Evolutionary conservation across 2,329 filamentous ascomycete genomes (phyloP), one percentile per base, ranked within the genome.

Genomic region (Fusarium keratoplasticum): DNA sequence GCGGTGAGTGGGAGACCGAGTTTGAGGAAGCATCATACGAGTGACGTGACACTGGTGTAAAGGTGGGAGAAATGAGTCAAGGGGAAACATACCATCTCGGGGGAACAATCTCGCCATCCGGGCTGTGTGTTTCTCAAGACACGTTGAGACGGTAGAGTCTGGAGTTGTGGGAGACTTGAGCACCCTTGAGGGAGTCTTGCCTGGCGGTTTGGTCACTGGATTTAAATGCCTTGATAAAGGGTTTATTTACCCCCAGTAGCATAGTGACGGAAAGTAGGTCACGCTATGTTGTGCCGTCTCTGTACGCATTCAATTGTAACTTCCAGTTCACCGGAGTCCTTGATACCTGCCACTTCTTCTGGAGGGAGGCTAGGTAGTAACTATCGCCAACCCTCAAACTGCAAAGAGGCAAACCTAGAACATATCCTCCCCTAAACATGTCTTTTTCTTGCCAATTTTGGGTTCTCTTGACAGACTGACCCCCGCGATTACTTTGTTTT

Each of bases 1-100:
- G 50, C 20, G 40, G 31, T 22, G 54, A 36, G 13, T 31, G 42
- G 47, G 61, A 61, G 57, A 59, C 47, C 25, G 44, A 72, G 36
- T n/a, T 35, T 55, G 50, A 55, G 47, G 60, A 58, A 31, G 29
- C 42, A 75, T 72, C 55, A 58, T 70, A 64, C 52, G 69, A 73
- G 57, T 31, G 27, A 38, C 52, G 72, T 75, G 40, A 68, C 66
- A 75, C 72, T 73, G 36, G 62, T 64, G 69, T 59, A 38, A 70
- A 70, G 59, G 25, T 58, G 27, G 47, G 40, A 67, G 47, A 35
- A 22, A 57, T 60, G 58, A 40, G 71, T 40, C 14, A 8, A 44
- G 61, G 42, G 44, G 27, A 31, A 64, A 47, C 42, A 50, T 40
- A 9, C 40, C 55, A 64, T 42, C 10, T 29, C 14, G 38, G 31